These are phyloP conservation scores for Cutaneotrichosporon cutaneum DNA, from an alignment of 1,284 basidiomycete species.

Conservation along the genomic window DNA sequence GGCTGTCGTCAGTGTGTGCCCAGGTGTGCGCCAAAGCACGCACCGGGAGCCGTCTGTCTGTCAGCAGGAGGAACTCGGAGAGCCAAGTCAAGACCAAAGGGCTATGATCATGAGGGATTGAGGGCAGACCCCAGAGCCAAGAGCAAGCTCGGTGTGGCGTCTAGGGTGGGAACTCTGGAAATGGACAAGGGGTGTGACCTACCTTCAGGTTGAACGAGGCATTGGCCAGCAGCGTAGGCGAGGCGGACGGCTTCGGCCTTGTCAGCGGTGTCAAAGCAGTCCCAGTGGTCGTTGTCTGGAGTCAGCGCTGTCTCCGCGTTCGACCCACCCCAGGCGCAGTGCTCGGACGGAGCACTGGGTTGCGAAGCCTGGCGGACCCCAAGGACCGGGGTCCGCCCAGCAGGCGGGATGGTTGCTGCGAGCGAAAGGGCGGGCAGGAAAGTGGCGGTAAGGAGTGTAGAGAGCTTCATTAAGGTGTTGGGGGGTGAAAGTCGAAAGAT, in stretches of 20 bases:
- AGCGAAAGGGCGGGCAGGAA: not conserved
- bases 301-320: not conserved
- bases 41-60: not conserved
- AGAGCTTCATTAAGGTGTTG: not conserved
- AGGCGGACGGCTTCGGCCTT: not conserved
- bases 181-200: too few species aligned
- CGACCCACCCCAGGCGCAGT: not conserved
- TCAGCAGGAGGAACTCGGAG: not conserved
- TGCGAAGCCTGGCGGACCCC: not conserved
- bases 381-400: not conserved
- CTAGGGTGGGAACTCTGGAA: too few species aligned
- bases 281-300: not conserved
- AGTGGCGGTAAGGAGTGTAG: not conserved
- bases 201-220: not conserved
- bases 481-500: not conserved
- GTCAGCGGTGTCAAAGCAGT: not conserved
- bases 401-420: not conserved
- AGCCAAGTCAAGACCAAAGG: not conserved
- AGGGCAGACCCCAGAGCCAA: not conserved
- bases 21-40: not conserved
- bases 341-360: not conserved
- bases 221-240: not conserved
- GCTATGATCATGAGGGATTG: not conserved
- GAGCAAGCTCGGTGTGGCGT: too few species aligned
- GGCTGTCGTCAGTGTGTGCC: constrained; percentile 24